Conservation (phyloP, 2,329 filamentous ascomycete species). For the Fusarium annulatum region DNA sequence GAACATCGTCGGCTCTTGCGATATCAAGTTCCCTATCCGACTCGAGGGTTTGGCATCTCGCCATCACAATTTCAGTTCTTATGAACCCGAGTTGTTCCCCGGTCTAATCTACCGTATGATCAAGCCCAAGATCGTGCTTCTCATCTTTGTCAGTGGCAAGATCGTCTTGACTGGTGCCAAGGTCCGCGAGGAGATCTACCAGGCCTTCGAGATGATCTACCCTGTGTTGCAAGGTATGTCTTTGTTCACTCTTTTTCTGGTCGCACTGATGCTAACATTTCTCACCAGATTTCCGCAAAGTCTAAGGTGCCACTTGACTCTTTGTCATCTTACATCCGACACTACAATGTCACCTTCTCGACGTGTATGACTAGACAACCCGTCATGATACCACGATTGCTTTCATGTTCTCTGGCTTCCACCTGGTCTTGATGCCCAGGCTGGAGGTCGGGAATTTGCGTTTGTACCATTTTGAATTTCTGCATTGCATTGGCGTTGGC, state of each 20-base stretch:
- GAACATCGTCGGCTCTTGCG: slow-evolving; percentile 98
- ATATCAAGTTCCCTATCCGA: slow-evolving; percentile 99
- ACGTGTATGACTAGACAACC: slow-evolving; percentile 57
- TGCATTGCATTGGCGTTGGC: slow-evolving; percentile 71
- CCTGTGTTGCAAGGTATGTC: slow-evolving; percentile 86
- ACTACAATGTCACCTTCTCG: slow-evolving; percentile 21
- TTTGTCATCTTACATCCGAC: slow-evolving; percentile 28
- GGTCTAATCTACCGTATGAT: slow-evolving; percentile 99
- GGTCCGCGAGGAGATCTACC: slow-evolving; percentile 97
- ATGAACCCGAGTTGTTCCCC: slow-evolving; percentile 98
- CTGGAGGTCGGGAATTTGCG: slow-evolving; percentile 26
- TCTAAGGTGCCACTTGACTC: slow-evolving; percentile 51
- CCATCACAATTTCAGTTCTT: slow-evolving; percentile 99
- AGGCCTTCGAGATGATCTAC: slow-evolving; percentile 97
- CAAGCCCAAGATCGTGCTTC: slow-evolving; percentile 97
- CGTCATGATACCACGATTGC: slow-evolving; percentile 62
- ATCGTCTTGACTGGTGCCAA: slow-evolving; percentile 98
- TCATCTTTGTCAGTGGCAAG: slow-evolving; percentile 98
- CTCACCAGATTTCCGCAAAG: slow-evolving; percentile 66
- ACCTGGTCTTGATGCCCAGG: slow-evolving; percentile 42
- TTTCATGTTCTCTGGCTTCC: slow-evolving; percentile 40
- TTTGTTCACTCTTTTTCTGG: neutral
- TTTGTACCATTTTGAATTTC: slow-evolving; percentile 54
- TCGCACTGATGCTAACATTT: slow-evolving; percentile 7
- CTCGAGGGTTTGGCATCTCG: slow-evolving; percentile 94